Percentiles rank a stretch among this genome's conserved stretches.
Evolutionary conservation across 768 basidiomycete genomes (phyloP).

Genomic region (Suillus subaureus): DNA sequence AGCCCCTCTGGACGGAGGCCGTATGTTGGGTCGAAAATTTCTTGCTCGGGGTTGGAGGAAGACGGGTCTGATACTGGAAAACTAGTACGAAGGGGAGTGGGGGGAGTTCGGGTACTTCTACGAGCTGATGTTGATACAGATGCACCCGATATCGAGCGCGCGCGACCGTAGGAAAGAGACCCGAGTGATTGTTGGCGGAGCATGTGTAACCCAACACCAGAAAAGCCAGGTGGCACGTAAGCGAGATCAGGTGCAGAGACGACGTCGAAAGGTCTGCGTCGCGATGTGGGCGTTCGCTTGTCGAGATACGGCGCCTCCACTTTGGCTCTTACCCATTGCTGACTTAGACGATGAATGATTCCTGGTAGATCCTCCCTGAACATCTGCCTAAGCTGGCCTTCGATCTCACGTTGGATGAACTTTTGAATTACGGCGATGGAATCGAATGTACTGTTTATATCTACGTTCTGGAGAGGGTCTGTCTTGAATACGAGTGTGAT

Average conservation of each 20-base stretch:
- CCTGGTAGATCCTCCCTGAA: constrained; percentile 96
- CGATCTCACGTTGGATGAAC: constrained; percentile 97
- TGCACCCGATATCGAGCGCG: constrained; percentile 44
- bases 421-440: constrained; percentile 97
- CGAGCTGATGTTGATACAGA: constrained; percentile 40
- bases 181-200: constrained; percentile 25
- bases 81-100: constrained; percentile 21
- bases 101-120: constrained; percentile 23
- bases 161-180: constrained; percentile 24
- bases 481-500: constrained; percentile 99
- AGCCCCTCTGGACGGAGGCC: constrained; percentile 91
- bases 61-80: constrained; percentile 26
- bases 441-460: constrained; percentile 97
- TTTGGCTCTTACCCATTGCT: constrained; percentile 94
- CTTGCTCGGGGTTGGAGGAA: constrained; percentile 49
- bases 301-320: constrained; percentile 89
- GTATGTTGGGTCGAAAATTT: constrained; percentile 96
- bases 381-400: constrained; percentile 96
- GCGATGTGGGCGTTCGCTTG: constrained; percentile 46
- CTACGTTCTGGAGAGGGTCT: constrained; percentile 95
- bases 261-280: constrained; percentile 38
- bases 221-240: constrained; percentile 21
- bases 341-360: constrained; percentile 94
- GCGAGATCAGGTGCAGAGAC: constrained; percentile 45
- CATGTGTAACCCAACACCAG: constrained; percentile 24